Evolutionary conservation across 1,139 yeast genomes (phyloP), one percentile per base, ranked within the genome.

Genomic region (Magnusiomyces suaveolens): DNA sequence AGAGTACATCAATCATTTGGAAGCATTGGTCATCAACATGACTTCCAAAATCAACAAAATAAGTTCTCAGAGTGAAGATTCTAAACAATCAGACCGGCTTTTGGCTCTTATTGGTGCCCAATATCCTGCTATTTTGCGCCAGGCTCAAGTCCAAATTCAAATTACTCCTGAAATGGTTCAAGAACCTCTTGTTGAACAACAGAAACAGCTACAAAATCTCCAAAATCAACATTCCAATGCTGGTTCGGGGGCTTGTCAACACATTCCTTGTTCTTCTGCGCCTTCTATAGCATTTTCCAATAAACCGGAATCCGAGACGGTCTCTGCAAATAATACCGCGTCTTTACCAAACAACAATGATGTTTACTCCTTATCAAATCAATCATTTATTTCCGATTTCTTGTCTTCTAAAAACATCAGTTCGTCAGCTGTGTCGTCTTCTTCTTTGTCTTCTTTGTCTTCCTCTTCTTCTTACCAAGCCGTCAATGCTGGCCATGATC

Each of bases 1-100:
- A 57, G 70, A 65, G 58, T 67, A 66, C 55, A 66, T 67, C 52
- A 57, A 64, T 18, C 68, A 66, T 47, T 60, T 67, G 25, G 70
- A 67, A 52, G 56, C 59, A 41, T 60, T 64, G 26, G 64, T 66
- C 14, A 58, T 60, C 26, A 63, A 60, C 41, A 59, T 62, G 61
- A 59, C 65, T 33, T 52, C 57, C 8, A 64, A 65, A 53, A 59
- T 65, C 38, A 51, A 56, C 33, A 47, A 52, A 32, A 58, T 65
- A 46, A 60, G 60, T 53, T 41, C 56, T 23, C 60, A 57, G 44
- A 52, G 63, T 21, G 58, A 52, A 4, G 57, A 56, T 43, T 56
- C 60, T 18, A 58, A 57, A 26, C 53, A 36, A 20, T 61, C 57
- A 16, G 21, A 29, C 16, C 21, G 46, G 20, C 16, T 47, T 20